Evolutionary conservation across 1,284 basidiomycete genomes (phyloP), one percentile per base, ranked within the genome.

Genomic region (Marasmius tenuissimus): DNA sequence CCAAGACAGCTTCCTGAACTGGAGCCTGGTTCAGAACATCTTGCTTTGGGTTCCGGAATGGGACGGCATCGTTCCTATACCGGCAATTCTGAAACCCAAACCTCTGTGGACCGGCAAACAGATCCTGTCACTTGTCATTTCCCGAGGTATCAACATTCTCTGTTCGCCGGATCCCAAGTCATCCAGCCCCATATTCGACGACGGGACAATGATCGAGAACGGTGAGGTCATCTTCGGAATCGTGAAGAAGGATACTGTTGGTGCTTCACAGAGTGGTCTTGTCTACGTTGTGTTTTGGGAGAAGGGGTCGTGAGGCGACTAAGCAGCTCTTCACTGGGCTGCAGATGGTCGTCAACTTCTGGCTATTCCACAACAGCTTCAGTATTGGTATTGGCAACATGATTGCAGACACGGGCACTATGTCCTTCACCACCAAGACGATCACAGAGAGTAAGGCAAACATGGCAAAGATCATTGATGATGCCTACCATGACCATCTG

Each of bases 321-420:
- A 85, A 94, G 48, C 87, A 90, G 67, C 89, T 98, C 63, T 98
- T 99, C 80, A 94, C 93, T 7, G 95, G 96, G 34, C 82, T 96
- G 0, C 97, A 99, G 73, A 92, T 88, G 78, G 89, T 99, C 59
- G 94, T 99, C 77, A 98, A 99, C 76, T 99, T 88, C 75, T 99
- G 97, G 97, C 85, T 99, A 7, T 92, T 99, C 77, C 97, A 99
- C 78, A 97, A 97, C 68, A 96, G 97, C 47, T 99, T 99, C 84
- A 96, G 93, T 70, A 98, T 99, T 67, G 97, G 97, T 65, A 99
- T 99, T 67, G 97, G 97, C 50, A 97, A 99, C 76, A 99, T 97
- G 0, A 97, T 99, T 58, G 96, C 97, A 14, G 97, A 98, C 72
- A 84, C 85, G 66, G 85, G 81, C 27, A 97, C 96, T 37, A 97